Evolutionary conservation across 2,329 filamentous ascomycete genomes (phyloP).

Genomic region (Neonectria hederae): DNA sequence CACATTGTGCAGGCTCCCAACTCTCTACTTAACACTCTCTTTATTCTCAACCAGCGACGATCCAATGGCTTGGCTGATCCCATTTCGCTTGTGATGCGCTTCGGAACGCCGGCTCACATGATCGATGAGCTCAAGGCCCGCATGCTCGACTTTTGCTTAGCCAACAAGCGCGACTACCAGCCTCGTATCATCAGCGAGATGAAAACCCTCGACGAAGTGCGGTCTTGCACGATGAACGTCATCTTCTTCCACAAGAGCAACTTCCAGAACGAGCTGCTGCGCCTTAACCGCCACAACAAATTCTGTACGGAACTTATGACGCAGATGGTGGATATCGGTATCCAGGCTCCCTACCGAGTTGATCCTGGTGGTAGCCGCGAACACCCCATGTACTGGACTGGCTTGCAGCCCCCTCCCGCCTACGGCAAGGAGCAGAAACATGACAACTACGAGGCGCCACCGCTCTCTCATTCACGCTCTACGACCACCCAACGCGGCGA

Average conservation of each 20-base stretch:
- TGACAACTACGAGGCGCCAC: constrained; percentile 18
- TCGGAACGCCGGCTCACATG: constrained; percentile 83
- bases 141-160: constrained; percentile 83
- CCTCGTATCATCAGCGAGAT: constrained; percentile 88
- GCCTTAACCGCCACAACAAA: constrained; percentile 90
- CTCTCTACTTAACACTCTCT: constrained; percentile 89
- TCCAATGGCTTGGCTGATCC: constrained; percentile 90
- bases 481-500: constrained; percentile 7
- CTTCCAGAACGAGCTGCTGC: constrained; percentile 93
- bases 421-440: constrained; percentile 44
- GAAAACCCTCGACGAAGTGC: constrained; percentile 80
- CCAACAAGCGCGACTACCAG: constrained; percentile 91
- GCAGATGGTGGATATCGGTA: constrained; percentile 82
- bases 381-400: constrained; percentile 68
- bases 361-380: constrained; percentile 75
- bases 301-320: constrained; percentile 93
- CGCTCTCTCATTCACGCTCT: constrained; percentile 11
- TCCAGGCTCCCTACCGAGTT: constrained; percentile 75
- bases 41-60: constrained; percentile 93
- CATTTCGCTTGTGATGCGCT: constrained; percentile 84
- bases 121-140: constrained; percentile 84
- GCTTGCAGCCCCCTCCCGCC: constrained; percentile 47
- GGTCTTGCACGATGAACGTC: constrained; percentile 87
- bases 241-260: constrained; percentile 98
- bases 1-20: constrained; percentile 97